A percentile compares a stretch with the other conserved stretches of the same genome.
Evolutionary conservation across 768 basidiomycete genomes (phyloP).

Genomic region (Termitomyces heimii): DNA sequence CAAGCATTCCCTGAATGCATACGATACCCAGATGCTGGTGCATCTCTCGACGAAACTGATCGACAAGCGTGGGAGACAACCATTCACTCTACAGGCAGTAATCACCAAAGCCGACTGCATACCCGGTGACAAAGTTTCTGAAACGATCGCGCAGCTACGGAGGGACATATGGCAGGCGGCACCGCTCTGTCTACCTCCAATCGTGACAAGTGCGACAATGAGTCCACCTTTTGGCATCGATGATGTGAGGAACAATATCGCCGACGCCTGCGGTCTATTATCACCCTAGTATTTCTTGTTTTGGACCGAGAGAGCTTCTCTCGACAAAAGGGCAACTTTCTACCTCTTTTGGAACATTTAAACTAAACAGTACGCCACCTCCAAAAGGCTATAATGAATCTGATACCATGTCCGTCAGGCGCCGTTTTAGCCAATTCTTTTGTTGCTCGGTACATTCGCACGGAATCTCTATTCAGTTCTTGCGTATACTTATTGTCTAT

Average conservation of each 20-base stretch:
- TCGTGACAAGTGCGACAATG: slow-evolving; percentile 51
- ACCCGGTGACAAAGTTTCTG: slow-evolving; percentile 23
- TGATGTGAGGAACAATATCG: slow-evolving; percentile 49
- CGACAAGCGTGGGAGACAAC: slow-evolving; percentile 28
- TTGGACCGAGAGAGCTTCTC: not conserved
- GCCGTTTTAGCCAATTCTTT: not conserved
- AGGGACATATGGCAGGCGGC: slow-evolving; percentile 46
- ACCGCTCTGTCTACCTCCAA: slow-evolving; percentile 61
- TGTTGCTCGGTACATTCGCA: not conserved
- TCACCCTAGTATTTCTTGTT: not conserved
- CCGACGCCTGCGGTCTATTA: slow-evolving; percentile 47
- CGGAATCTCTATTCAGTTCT: not conserved
- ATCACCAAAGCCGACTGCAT: slow-evolving; percentile 68
- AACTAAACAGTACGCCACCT: not conserved
- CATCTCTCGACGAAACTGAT: slow-evolving; percentile 40
- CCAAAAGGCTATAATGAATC: not conserved
- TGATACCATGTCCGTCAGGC: no score
- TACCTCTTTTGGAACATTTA: not conserved
- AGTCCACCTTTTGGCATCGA: slow-evolving; percentile 50
- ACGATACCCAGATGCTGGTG: slow-evolving; percentile 57
- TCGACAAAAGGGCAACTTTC: not conserved
- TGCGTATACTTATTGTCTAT: not conserved
- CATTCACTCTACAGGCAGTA: slow-evolving; percentile 63
- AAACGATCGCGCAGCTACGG: slow-evolving; percentile 35
- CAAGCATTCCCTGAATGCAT: slow-evolving; percentile 51